Conservation (phyloP, 768 basidiomycete species). For the Boletus tylopilopsis region DNA sequence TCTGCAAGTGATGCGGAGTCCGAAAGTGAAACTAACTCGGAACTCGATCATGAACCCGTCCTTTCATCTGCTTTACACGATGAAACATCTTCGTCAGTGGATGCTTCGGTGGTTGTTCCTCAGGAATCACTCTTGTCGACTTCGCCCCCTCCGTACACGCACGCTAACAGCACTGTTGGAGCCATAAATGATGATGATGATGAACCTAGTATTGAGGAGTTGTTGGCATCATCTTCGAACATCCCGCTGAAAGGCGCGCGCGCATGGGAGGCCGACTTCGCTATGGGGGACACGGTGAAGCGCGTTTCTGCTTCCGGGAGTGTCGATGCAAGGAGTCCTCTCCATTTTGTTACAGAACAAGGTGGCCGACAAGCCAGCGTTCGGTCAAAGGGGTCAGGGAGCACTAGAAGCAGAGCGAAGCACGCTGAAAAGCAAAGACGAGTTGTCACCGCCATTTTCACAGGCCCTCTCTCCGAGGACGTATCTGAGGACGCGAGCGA, state of each 20-base stretch:
- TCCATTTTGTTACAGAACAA: neutral
- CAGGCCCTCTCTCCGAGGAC: conserved; percentile 11
- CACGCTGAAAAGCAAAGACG: conserved; percentile 12
- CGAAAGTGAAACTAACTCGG: conserved; percentile 15
- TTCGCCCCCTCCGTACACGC: conserved; percentile 17
- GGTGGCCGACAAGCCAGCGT: neutral
- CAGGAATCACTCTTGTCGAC: conserved; percentile 4
- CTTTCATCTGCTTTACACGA: neutral
- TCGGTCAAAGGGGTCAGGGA: conserved; percentile 2
- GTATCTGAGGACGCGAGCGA: neutral
- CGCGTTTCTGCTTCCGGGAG: conserved; percentile 12
- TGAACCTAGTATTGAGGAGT: conserved; percentile 29
- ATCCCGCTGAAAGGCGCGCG: conserved; percentile 24
- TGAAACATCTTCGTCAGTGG: neutral
- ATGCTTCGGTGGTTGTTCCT: neutral
- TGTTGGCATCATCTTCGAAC: conserved; percentile 20
- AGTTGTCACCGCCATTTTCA: conserved; percentile 31
- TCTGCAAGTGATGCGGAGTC: conserved; percentile 24
- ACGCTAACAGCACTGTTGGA: neutral
- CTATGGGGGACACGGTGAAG: conserved; percentile 30
- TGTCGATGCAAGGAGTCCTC: neutral
- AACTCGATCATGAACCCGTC: too few species aligned
- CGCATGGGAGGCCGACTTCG: conserved; percentile 31
- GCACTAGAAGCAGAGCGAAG: conserved; percentile 9
- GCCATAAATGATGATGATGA: conserved; percentile 7